phyloP scores from a whole-genome alignment of 1,284 basidiomycete genomes.

The Jaminaea rosea region DNA sequence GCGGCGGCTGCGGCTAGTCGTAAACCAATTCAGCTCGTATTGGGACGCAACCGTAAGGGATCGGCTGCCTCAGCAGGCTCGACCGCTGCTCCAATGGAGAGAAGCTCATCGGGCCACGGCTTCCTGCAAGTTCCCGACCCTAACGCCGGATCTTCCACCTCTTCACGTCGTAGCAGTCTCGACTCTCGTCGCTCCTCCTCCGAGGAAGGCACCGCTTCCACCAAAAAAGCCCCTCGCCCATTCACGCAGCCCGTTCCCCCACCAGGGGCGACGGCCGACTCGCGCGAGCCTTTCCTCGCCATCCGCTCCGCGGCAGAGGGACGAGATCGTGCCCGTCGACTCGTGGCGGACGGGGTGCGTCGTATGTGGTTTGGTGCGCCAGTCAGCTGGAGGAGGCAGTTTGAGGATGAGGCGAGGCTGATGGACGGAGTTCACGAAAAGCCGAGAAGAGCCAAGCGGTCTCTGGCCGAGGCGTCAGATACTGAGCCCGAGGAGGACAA shows the following conservation, averaged over 20 bases:
- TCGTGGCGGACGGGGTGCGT: conserved; percentile 40
- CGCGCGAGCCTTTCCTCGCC: conserved; percentile 35
- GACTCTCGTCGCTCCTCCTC: conserved; percentile 2
- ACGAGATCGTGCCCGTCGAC: conserved; percentile 30
- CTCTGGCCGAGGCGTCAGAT: background rate
- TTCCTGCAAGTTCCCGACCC: too few relatives aligned
- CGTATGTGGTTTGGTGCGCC: conserved; percentile 40
- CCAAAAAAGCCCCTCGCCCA: conserved; percentile 4
- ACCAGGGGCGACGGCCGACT: conserved; percentile 21
- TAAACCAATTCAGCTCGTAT: conserved; percentile 22
- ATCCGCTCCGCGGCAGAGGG: conserved; percentile 37
- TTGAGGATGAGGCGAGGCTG: conserved; percentile 27
- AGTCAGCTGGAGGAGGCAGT: conserved; percentile 39
- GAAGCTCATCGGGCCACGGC: too few relatives aligned
- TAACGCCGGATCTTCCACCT: too few relatives aligned
- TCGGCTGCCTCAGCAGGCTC: too few relatives aligned
- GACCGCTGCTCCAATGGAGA: too few relatives aligned
- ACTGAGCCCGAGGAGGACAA: conserved; percentile 6
- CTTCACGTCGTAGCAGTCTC: too few relatives aligned
- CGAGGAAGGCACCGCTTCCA: background rate
- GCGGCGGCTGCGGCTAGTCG: conserved; percentile 24
- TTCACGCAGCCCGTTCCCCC: conserved; percentile 34
- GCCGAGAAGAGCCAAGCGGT: background rate
- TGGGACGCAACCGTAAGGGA: too few relatives aligned
- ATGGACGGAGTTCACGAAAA: conserved; percentile 1